Conservation (phyloP, 148 eudicot species). For the Chenopodium suecicum region DNA sequence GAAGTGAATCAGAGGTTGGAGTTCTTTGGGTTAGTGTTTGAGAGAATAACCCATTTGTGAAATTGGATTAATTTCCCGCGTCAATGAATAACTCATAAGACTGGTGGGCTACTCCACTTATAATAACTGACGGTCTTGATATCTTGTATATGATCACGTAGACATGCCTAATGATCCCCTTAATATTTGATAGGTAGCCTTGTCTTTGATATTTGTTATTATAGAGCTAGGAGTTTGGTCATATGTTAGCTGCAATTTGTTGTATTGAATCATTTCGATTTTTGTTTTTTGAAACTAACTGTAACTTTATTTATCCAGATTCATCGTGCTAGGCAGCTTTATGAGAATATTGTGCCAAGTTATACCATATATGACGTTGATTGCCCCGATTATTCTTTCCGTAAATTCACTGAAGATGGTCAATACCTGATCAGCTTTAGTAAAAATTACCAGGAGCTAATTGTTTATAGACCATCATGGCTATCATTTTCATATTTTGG, state of each 20-base stretch:
- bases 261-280: not conserved
- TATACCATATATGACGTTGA: slow-evolving; percentile 80
- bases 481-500: slow-evolving; percentile 73
- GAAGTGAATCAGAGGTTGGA: not conserved
- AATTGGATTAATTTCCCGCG: too few relatives aligned
- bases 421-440: slow-evolving; percentile 81
- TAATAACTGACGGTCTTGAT: too few relatives aligned
- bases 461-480: slow-evolving; percentile 90
- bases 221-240: not conserved
- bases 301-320: slow-evolving; percentile 49
- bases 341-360: slow-evolving; percentile 92
- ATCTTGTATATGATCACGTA: too few relatives aligned
- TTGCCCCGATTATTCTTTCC: slow-evolving; percentile 84
- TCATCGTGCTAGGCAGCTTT: slow-evolving; percentile 68
- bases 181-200: not conserved
- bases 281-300: not conserved
- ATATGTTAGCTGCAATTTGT: not conserved
- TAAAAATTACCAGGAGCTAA: slow-evolving; percentile 79
- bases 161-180: too few relatives aligned
- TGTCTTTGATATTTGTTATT: not conserved
- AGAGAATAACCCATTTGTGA: too few relatives aligned
- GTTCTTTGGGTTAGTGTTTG: not conserved
- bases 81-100: too few relatives aligned
- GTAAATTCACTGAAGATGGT: slow-evolving; percentile 98
- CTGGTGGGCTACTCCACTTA: too few relatives aligned